Evolutionary conservation across 177 flowering plant species (phyloP).

Genomic region (Vitis hybrid): DNA sequence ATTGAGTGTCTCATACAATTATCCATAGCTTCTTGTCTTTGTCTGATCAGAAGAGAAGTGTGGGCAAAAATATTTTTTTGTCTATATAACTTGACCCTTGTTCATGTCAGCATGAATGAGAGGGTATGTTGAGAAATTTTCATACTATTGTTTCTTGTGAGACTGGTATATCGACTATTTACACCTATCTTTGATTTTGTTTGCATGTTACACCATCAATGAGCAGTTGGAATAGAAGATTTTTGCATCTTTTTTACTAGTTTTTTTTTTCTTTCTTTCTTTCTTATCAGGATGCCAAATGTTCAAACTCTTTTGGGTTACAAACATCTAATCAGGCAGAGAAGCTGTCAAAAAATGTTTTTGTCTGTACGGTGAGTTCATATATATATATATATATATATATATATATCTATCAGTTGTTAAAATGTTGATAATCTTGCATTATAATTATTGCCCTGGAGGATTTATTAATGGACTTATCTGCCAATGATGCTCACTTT

Average conservation of each 20-base stretch:
- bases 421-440: neutral
- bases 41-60: neutral
- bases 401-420: neutral
- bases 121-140: no score
- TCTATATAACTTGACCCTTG: no score
- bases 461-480: no score
- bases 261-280: neutral
- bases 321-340: constrained; percentile 16
- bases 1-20: neutral
- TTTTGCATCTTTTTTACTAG: neutral
- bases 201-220: no score
- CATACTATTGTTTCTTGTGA: no score
- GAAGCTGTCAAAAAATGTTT: constrained; percentile 40
- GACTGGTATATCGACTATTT: no score
- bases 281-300: constrained; percentile 31
- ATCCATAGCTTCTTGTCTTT: neutral
- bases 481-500: no score
- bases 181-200: no score
- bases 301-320: constrained; percentile 16
- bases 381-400: neutral
- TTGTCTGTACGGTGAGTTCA: constrained; percentile 43
- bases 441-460: no score
- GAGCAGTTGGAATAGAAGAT: no score
- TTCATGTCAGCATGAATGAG: no score
- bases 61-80: no score